A percentile compares a stretch with the other conserved stretches of the same genome.
Evolutionary conservation across 169 alveolate species (phyloP).

Genomic region (Eimeria maxima): DNA sequence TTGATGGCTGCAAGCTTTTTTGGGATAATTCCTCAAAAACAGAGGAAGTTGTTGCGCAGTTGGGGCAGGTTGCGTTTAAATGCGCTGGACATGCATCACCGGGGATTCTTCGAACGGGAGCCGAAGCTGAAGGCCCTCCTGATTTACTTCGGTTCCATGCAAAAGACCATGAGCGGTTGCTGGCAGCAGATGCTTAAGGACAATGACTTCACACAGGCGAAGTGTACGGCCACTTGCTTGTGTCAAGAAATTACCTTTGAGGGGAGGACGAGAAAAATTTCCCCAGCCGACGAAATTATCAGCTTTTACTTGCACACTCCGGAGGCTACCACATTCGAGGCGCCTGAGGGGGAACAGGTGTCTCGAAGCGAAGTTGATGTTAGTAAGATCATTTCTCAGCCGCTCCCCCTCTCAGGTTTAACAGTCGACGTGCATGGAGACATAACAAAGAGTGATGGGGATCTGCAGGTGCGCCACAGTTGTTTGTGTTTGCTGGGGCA

Average conservation of each 20-base stretch:
- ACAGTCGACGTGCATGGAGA: constrained; percentile 33
- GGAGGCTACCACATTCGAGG: constrained; percentile 7
- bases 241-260: neutral
- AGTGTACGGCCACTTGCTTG: constrained; percentile 6
- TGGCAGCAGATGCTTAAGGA: constrained; percentile 74
- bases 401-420: neutral
- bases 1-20: constrained; percentile 69
- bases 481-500: neutral
- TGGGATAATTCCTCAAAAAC: constrained; percentile 65
- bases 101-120: constrained; percentile 68
- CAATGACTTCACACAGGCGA: neutral
- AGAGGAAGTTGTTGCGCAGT: constrained; percentile 39
- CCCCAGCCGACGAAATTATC: constrained; percentile 54
- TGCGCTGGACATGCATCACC: constrained; percentile 73
- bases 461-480: constrained; percentile 45
- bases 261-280: neutral
- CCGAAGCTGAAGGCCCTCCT: constrained; percentile 56
- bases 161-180: constrained; percentile 42
- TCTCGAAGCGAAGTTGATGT: constrained; percentile 14
- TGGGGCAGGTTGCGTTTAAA: neutral
- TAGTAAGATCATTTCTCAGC: neutral
- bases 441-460: constrained; percentile 72
- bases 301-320: constrained; percentile 58
- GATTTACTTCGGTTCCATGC: constrained; percentile 49
- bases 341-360: constrained; percentile 11